These are phyloP conservation scores for Anethum foeniculum DNA, from an alignment of 140 eudicot species.

Conservation along the genomic window DNA sequence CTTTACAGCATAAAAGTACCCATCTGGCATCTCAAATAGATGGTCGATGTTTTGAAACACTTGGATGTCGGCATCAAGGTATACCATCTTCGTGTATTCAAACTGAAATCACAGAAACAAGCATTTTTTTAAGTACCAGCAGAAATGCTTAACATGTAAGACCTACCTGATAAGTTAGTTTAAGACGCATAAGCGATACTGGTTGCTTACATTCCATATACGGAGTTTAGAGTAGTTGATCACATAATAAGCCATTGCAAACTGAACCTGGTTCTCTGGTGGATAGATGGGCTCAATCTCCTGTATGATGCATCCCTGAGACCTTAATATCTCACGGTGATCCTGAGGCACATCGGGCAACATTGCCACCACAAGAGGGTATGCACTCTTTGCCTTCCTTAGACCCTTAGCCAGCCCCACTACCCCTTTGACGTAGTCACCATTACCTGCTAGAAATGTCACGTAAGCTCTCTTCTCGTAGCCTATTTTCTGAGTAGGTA, in stretches of 20 bases:
- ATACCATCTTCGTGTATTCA: conserved; percentile 25
- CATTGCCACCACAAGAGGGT: conserved; percentile 22
- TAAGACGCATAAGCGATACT: neutral
- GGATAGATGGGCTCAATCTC: conserved; percentile 26
- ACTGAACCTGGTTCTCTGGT: conserved; percentile 18
- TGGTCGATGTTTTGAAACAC: conserved; percentile 23
- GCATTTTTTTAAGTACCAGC: neutral
- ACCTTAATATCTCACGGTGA: conserved; percentile 9
- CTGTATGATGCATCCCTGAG: conserved; percentile 19
- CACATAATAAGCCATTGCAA: conserved; percentile 26
- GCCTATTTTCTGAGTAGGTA: neutral
- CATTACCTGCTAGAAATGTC: conserved; percentile 20
- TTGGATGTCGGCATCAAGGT: conserved; percentile 27
- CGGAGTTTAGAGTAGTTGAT: conserved; percentile 27
- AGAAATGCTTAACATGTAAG: neutral
- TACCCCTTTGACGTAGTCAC: conserved; percentile 22
- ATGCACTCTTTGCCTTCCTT: conserved; percentile 19
- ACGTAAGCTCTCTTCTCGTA: conserved; percentile 15
- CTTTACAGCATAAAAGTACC: conserved; percentile 24
- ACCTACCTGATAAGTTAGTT: neutral
- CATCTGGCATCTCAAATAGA: conserved; percentile 19
- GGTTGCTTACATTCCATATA: conserved; percentile 18
- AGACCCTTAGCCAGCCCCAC: conserved; percentile 21
- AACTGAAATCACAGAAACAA: conserved; percentile 12
- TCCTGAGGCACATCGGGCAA: conserved; percentile 22